Base-by-base conservation (phyloP, 768 basidiomycete species). In the Hypsizygus marmoreus region DNA sequence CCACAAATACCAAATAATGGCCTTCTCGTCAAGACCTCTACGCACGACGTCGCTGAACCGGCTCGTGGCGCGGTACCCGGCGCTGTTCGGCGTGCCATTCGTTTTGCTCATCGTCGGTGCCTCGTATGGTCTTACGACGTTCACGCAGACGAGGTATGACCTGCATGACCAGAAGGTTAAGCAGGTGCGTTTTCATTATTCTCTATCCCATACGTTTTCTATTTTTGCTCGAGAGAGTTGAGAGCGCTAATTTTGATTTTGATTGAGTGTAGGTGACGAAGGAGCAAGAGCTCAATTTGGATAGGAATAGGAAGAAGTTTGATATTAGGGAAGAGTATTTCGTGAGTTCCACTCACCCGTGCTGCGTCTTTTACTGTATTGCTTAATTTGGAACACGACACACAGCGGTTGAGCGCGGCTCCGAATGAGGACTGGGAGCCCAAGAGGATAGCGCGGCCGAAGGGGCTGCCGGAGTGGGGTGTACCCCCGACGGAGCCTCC, bases 301-400 rank as follows among this genome's bases (percentile, higher is more conserved):
- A 84, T 51, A 80, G 75, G 43, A 68, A 77, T 38, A 76, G 86
- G 67, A 87, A 85, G 70, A 88, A 82, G 71, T 84, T 97, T 47
- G 95, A 98, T 66, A 88, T 97, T 13, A 74, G 91, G 43, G 95
- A 97, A 63, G 95, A 97, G 61, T 99, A 98, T 66, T 97, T 86
- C 61, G 95, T 97, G 68, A 68, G 92, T 83, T 20, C 19, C 28
- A 8, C 26, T 20, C 12, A 20, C 25, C n/a, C 11, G 7, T 20
- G 43, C 42, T 38, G 31, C 6, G 5, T 2, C 6, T 40, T 19
- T 6, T 29, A 17, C 7, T 20, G 16, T 6, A 1, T 36, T 23
- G 5, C 6, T n/a, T 6, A 33, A 16, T 13, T 33, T 10, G 16
- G 5, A 35, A 11, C 3, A 11, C 8, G 35, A 20, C 22, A 5